A percentile compares a stretch with the other conserved stretches of the same genome.
These are phyloP conservation scores for Xylaria sp. DNA, from an alignment of 2,329 filamentous ascomycete genomes.

Conservation along the genomic window DNA sequence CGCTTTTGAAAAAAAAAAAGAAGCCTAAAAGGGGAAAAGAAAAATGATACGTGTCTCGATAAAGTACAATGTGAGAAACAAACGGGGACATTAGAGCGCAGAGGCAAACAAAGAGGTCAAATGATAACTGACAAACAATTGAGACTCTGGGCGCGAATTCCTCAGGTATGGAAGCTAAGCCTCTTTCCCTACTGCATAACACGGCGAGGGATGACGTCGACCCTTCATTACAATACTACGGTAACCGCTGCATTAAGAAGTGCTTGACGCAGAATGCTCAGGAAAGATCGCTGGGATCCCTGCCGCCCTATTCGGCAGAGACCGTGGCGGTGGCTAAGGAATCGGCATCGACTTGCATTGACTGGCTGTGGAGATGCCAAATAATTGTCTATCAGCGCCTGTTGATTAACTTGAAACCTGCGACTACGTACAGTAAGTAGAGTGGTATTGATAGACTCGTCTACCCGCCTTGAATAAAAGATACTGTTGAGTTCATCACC, in stretches of 20 bases:
- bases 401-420: neutral
- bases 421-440: neutral
- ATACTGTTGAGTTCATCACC: neutral
- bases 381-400: neutral
- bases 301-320: conserved; percentile 12
- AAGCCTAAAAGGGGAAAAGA: neutral
- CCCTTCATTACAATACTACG: conserved; percentile 7
- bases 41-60: neutral
- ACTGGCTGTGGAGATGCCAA: conserved; percentile 12
- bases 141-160: neutral
- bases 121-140: neutral
- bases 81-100: neutral
- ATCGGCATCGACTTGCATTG: neutral
- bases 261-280: conserved; percentile 16
- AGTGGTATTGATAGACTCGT: neutral
- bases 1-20: neutral
- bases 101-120: conserved; percentile 7
- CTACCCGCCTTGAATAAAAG: neutral
- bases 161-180: conserved; percentile 5
- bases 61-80: neutral
- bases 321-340: conserved; percentile 4
- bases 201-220: conserved; percentile 28
- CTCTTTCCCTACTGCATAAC: conserved; percentile 2
- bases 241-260: conserved; percentile 15
- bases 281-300: conserved; percentile 12